Evolutionary conservation across 305 asterid genomes (phyloP).

Genomic region (Euphrasia arctica): DNA sequence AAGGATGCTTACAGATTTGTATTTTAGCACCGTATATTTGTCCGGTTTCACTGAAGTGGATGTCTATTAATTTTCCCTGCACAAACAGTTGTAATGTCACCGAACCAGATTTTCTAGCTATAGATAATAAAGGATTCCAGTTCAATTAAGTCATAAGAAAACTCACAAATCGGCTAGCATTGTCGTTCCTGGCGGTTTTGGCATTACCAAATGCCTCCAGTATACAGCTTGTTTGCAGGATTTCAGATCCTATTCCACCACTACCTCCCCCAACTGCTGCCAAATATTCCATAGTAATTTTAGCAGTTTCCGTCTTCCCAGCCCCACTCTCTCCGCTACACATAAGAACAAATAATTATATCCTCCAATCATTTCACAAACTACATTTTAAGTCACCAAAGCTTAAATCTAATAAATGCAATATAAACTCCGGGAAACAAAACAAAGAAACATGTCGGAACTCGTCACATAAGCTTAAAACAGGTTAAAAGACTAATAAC

Average conservation of each 20-base stretch:
- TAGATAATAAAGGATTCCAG: constrained; percentile 16
- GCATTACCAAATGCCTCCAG: constrained; percentile 98
- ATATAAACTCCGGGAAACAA: constrained; percentile 16
- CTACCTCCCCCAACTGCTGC: constrained; percentile 69
- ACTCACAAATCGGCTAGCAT: constrained; percentile 97
- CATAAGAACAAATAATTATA: constrained; percentile 31
- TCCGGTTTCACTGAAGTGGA: constrained; percentile 70
- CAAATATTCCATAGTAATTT: constrained; percentile 74
- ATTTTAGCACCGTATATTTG: constrained; percentile 79
- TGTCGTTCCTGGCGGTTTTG: constrained; percentile 71
- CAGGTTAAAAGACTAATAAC: constrained; percentile 6
- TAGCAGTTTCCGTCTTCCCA: constrained; percentile 98
- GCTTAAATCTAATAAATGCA: constrained; percentile 12
- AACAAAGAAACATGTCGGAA: constrained; percentile 21
- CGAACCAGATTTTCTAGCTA: constrained; percentile 18
- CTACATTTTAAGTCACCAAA: constrained; percentile 10
- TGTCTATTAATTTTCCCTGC: constrained; percentile 86
- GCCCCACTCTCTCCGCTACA: constrained; percentile 95
- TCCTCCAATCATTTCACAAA: constrained; percentile 11
- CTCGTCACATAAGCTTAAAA: constrained; percentile 22
- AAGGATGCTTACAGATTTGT: constrained; percentile 74
- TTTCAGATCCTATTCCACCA: constrained; percentile 61
- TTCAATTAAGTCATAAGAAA: constrained; percentile 25
- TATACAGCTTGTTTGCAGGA: constrained; percentile 75
- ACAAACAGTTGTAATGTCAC: constrained; percentile 27